Percentiles rank a stretch among this genome's conserved stretches.
phyloP scores from a whole-genome alignment of 495 filamentous ascomycete genomes.

The Aspergillus steynii region DNA sequence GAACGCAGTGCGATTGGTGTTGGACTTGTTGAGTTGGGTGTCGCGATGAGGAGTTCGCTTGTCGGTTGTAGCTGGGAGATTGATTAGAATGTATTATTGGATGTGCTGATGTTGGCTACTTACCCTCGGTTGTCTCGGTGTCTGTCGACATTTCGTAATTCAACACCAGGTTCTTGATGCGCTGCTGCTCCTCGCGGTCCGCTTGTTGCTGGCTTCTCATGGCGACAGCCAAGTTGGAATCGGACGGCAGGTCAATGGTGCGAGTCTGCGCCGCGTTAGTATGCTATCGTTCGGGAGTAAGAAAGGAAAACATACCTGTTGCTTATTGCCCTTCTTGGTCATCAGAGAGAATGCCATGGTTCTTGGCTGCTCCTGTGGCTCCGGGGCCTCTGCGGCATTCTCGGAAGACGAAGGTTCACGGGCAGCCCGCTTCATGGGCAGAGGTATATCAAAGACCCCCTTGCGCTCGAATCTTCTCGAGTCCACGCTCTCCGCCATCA shows the following conservation, averaged over 20 bases:
- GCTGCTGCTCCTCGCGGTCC: conserved; percentile 92
- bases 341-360: conserved; percentile 95
- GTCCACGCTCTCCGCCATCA: conserved; percentile 97
- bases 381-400: conserved; percentile 31
- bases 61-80: conserved; percentile 13
- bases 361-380: conserved; percentile 44
- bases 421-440: conserved; percentile 79
- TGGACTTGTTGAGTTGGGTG: conserved; percentile 61
- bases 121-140: conserved; percentile 69
- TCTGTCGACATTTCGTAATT: conserved; percentile 90
- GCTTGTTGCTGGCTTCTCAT: conserved; percentile 95
- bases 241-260: conserved; percentile 89
- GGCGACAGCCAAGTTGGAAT: conserved; percentile 91
- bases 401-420: conserved; percentile 47
- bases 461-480: conserved; percentile 93
- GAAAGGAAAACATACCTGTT: conserved; percentile 62
- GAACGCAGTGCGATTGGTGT: conserved; percentile 72
- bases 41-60: conserved; percentile 43
- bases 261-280: conserved; percentile 62
- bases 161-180: conserved; percentile 95
- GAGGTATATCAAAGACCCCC: conserved; percentile 85
- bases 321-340: conserved; percentile 93
- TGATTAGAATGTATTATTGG: background rate
- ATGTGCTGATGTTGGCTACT: conserved; percentile 20
- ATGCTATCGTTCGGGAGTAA: background rate